These are phyloP conservation scores for Exophiala bonariae DNA, from an alignment of 2,329 filamentous ascomycete species.

Conservation along the genomic window DNA sequence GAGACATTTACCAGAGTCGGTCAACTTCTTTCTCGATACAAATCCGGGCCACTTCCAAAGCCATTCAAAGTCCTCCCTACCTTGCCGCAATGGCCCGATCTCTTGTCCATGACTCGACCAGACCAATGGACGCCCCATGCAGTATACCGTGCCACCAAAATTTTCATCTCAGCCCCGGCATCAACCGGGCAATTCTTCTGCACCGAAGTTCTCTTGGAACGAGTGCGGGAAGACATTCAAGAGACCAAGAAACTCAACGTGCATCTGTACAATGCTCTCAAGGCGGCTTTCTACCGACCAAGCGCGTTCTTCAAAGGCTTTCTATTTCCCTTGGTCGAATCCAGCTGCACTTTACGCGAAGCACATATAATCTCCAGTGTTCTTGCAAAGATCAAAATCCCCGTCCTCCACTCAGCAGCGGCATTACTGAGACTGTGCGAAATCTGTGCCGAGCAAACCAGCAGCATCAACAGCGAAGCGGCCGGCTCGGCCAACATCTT, in stretches of 20 bases:
- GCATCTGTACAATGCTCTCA: constrained; percentile 89
- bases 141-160: constrained; percentile 82
- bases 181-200: constrained; percentile 80
- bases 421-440: constrained; percentile 91
- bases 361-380: constrained; percentile 89
- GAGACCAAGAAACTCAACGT: constrained; percentile 95
- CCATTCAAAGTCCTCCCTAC: constrained; percentile 96
- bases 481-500: constrained; percentile 94
- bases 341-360: constrained; percentile 85
- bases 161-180: constrained; percentile 86
- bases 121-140: constrained; percentile 77
- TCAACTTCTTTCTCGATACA: constrained; percentile 85
- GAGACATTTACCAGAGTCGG: constrained; percentile 77
- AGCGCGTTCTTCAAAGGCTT: constrained; percentile 96
- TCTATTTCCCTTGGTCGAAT: constrained; percentile 82
- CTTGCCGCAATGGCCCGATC: constrained; percentile 86
- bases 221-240: constrained; percentile 89
- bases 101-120: constrained; percentile 80
- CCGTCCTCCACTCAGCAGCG: constrained; percentile 87
- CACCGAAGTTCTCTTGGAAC: constrained; percentile 81
- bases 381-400: constrained; percentile 79
- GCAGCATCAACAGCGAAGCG: constrained; percentile 72
- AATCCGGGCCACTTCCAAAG: constrained; percentile 94
- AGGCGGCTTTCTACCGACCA: constrained; percentile 91
- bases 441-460: constrained; percentile 87